Conservation (phyloP, 202 grass and related monocot species). For the Digitaria exilis region DNA sequence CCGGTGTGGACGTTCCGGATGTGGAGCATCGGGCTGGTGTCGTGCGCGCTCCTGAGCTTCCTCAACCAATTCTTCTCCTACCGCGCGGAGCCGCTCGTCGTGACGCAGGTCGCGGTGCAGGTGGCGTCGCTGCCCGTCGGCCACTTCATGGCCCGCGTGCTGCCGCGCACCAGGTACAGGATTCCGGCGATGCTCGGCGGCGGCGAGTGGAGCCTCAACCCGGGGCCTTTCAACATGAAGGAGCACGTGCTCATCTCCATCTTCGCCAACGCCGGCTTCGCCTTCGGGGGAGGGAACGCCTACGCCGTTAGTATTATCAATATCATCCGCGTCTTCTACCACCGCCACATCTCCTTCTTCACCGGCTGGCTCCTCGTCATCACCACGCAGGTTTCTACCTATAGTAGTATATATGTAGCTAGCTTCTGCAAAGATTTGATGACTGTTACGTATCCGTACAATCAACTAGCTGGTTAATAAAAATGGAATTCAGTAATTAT, state of each 20-base stretch:
- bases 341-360: conserved; percentile 60
- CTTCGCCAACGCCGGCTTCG: conserved; percentile 78
- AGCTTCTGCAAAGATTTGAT: no score
- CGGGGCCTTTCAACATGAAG: conserved; percentile 88
- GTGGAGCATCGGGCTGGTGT: conserved; percentile 79
- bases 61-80: conserved; percentile 99
- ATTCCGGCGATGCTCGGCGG: neutral
- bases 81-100: conserved; percentile 85
- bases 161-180: conserved; percentile 36
- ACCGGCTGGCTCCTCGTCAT: conserved; percentile 84
- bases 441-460: no score
- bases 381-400: conserved; percentile 65
- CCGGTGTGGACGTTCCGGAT: conserved; percentile 99
- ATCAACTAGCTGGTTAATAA: neutral
- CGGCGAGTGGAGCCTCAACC: conserved; percentile 64
- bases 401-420: no score
- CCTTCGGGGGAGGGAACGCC: conserved; percentile 62
- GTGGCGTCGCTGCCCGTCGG: conserved; percentile 72
- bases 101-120: conserved; percentile 79
- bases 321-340: conserved; percentile 79
- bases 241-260: conserved; percentile 91
- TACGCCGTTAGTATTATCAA: conserved; percentile 71
- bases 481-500: no score
- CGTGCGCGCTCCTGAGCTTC: conserved; percentile 82
- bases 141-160: conserved; percentile 57